Base-by-base conservation (phyloP, 768 basidiomycete genomes). In the Boletus bicolor region DNA sequence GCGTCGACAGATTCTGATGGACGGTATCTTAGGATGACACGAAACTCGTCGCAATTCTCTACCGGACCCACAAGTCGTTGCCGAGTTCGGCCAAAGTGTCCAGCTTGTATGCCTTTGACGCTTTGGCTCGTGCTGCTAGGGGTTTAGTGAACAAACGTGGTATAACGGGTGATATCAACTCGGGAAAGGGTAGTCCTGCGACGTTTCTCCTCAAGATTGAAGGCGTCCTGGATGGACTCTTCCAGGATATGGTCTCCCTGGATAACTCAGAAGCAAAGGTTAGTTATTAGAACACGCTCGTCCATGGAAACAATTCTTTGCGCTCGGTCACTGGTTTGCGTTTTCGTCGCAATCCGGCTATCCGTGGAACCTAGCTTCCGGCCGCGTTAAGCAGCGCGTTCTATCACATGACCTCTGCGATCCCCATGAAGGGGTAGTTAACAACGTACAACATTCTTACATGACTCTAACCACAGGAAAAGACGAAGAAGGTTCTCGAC, bases 401-500 rank as follows among this genome's bases (percentile, higher is more conserved):
- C 61, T 54, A 58, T 70, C 69, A 72, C 66, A 69, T 68, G 68
- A 66, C 57, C 62, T 44, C 47, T 43, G 52, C 41, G 36, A 48
- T 57, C 41, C 54, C 47, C 49, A 7, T 36, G 26, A 64, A 69
- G 67, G 65, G 68, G 66, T 72, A 75, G 78, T 82, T 56, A 73
- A 83, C 78, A 59, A 63, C 55, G 59, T 60, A 63, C 62, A 59
- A 59, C 53, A 53, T 68, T 68, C 64, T 72, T 70, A 72, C 67
- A 61, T 66, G 67, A 67, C 64, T 74, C 58, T 60, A 58, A 68
- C 56, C 69, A 73, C 79, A 98, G 95, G 96, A 97, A 79, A 99
- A 99, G 77, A 82, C 91, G 44, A 88, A 89, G 79, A 98, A 98
- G 75, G 86, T 99, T 67, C 84, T 96, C 73, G 97, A 98, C 76